phyloP scores from a whole-genome alignment of 2,329 filamentous ascomycete species.

The Pyrenochaeta sp. region DNA sequence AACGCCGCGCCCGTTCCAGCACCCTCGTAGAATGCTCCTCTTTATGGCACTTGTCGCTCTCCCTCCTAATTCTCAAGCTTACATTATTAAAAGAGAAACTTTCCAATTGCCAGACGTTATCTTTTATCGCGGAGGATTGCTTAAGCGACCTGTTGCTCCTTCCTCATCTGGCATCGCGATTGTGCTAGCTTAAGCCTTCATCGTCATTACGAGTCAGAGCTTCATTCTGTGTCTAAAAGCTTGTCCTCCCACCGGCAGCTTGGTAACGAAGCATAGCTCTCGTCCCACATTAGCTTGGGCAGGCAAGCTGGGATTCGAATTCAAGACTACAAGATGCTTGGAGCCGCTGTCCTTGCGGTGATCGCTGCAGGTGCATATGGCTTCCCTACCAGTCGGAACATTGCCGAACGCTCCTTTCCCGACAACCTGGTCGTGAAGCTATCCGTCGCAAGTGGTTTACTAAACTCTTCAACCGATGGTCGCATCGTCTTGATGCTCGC shows the following conservation, averaged over 20 bases:
- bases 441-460: constrained; percentile 34
- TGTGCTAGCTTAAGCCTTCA: constrained; percentile 1
- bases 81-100: neutral
- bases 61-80: neutral
- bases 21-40: neutral
- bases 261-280: neutral
- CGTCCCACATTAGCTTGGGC: neutral
- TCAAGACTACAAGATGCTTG: constrained; percentile 9
- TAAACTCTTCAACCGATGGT: constrained; percentile 40
- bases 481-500: constrained; percentile 46
- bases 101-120: neutral
- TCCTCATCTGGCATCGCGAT: neutral
- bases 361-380: constrained; percentile 7
- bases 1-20: neutral
- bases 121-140: neutral
- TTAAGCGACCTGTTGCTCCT: neutral
- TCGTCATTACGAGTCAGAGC: constrained; percentile 3
- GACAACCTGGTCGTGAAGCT: constrained; percentile 26
- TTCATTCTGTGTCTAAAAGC: constrained; percentile 7
- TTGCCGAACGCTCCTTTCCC: constrained; percentile 1
- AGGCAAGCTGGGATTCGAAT: neutral
- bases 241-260: neutral
- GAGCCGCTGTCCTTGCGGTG: neutral
- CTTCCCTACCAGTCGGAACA: neutral
- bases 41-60: neutral